Base-by-base conservation (phyloP, 345 rosid species). In the Clausena lansium region DNA sequence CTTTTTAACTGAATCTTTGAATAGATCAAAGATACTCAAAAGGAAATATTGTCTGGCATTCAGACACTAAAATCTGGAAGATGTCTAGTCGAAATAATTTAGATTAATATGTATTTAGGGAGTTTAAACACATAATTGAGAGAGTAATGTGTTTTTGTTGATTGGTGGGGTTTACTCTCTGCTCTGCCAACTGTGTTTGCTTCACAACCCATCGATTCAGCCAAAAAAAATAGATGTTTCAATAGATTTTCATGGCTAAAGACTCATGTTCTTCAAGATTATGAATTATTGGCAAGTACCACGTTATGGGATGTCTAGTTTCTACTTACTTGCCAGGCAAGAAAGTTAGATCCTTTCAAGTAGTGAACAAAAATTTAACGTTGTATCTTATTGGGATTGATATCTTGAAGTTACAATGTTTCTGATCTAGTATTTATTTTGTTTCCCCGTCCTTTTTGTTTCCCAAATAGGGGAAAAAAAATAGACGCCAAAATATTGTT, bases 101-200 rank as follows among this genome's bases (percentile, higher is more conserved):
- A 73, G 74, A 80, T 33, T 74, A 41, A 73, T 70, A 9, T 72
- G 13, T 70, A 54, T 8, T 69, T 55, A 65, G 58, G 45, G 62
- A 11, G 71, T 61, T 39, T 22, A 63, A 47, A 50, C 60, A 32
- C 47, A 27, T 54, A 38, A 71, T 72, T 71, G 64, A 67, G 41
- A 24, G 14, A 47, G 30, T 64, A 39, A 14, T 65, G 61, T 60
- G 77, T 70, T 77, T 73, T 63, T 83, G 88, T 79, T 79, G 77
- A 85, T 76, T 78, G 88, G 66, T 78, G 79, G 35, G 79, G 38
- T 77, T 75, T 77, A 2, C 61, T 75, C 19, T 30, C 67, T 67
- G 78, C 30, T 66, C 74, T 80, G 81, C 85, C 86, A 83, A 76
- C 86, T 69, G 70, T 61, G 8, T 68, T 32, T 76, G 79, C 50